Base-by-base conservation (phyloP, 805 yeast species). In the Nematodospora valgi region DNA sequence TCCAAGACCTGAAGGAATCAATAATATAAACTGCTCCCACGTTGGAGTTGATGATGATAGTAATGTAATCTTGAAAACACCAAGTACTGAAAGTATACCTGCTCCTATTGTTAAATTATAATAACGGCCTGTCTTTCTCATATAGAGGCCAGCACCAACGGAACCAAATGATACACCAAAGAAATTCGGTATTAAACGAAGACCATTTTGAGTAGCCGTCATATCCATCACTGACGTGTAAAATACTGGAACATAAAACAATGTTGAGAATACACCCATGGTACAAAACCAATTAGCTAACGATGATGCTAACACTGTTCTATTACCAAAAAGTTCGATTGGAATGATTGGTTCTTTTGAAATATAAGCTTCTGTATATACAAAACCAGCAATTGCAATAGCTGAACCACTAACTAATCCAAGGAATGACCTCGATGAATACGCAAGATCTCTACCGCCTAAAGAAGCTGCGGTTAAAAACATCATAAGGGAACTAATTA, bases 231-330 rank as follows among this genome's bases (percentile, higher is more conserved):
- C 84, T 0, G 84, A 59, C 11, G 74, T 60, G 55, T 74, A 78
- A 49, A 69, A 83, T 13, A 86, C 68, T 1, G 96, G 96, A 3
- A 80, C 68, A 56, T 80, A 86, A 59, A 70, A 86, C 37, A 86
- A 52, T 44, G 70, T 68, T 2, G 87, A 63, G 52, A 74, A 83
- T 12, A 74, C 71, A 1, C 78, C 70, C 83, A 85, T 84, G 5
- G 86, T 77, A 54, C 72, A 67, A 46, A 83, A 79, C 77, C 85
- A 78, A 54, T 80, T 81, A 28, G 82, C 70, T 37, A 84, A 59
- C 0, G 87, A 78, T 0, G 86, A 78, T 7, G 81, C 70, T 22
- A 80, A 54, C 13, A 85, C 72, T 0, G 91, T 81, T 42, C 79
- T 64, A 45, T 77, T 70, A 6, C 61, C 57, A 44, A 83, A 59